A percentile compares a stretch with the other conserved stretches of the same genome.
phyloP scores from a whole-genome alignment of 805 yeast species.

The Yamadazyma akitaensis region DNA sequence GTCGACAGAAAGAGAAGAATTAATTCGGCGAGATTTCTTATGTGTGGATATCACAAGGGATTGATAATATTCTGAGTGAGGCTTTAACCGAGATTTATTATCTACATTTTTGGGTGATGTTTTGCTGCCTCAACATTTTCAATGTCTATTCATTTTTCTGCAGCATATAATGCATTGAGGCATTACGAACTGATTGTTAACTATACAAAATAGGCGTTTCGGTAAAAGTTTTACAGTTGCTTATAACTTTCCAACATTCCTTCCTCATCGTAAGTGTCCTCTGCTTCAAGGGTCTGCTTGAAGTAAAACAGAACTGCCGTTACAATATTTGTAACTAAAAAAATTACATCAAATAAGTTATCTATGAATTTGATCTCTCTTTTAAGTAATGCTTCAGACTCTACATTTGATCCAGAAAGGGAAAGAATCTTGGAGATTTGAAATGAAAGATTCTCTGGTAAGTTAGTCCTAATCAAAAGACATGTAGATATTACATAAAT shows the following conservation, averaged over 20 bases:
- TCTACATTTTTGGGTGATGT: too few species aligned
- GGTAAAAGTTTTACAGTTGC: neutral
- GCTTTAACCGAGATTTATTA: too few species aligned
- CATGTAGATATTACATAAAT: constrained; percentile 52
- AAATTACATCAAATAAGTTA: constrained; percentile 51
- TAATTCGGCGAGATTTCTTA: too few species aligned
- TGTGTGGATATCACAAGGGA: too few species aligned
- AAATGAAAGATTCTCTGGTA: constrained; percentile 43
- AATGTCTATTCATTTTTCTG: too few species aligned
- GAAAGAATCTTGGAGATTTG: constrained; percentile 39
- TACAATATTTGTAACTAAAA: constrained; percentile 25
- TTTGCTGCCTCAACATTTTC: too few species aligned
- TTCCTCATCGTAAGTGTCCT: constrained; percentile 31
- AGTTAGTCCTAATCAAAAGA: constrained; percentile 44
- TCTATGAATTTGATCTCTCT: constrained; percentile 47
- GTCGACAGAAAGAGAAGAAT: too few species aligned
- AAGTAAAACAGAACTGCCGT: constrained; percentile 4
- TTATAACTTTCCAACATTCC: constrained; percentile 23
- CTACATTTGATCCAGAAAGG: constrained; percentile 27
- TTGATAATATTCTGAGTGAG: too few species aligned
- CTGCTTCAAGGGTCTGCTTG: neutral
- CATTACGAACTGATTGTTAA: neutral
- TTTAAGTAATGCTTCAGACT: constrained; percentile 17
- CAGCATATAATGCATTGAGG: neutral
- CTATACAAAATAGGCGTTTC: neutral